Evolutionary conservation across 202 grass and related monocot genomes (phyloP).

Genomic region (Musa balbisiana): DNA sequence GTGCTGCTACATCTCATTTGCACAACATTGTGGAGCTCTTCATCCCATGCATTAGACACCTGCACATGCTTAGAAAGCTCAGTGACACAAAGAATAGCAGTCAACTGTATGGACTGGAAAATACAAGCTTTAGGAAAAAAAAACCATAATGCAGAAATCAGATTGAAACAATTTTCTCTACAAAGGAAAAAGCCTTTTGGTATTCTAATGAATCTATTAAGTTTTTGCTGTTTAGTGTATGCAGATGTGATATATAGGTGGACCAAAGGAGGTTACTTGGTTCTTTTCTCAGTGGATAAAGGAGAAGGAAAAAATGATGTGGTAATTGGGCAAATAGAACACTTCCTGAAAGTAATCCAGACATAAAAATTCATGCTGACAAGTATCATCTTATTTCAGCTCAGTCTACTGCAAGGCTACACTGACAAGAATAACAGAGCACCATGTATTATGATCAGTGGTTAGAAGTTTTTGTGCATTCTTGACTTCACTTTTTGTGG

Average conservation of each 20-base stretch:
- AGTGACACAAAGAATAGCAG: not conserved
- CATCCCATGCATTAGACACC: constrained; percentile 50
- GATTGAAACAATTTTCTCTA: too few species aligned
- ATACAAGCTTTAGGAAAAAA: too few species aligned
- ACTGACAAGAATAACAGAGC: not conserved
- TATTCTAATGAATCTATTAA: too few species aligned
- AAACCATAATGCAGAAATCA: too few species aligned
- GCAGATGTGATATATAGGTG: not conserved
- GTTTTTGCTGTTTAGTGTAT: not conserved
- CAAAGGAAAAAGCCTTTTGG: too few species aligned
- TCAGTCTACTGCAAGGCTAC: not conserved
- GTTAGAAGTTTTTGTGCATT: too few species aligned
- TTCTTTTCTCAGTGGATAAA: not conserved
- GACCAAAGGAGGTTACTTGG: not conserved
- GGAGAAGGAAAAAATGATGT: not conserved
- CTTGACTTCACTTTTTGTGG: too few species aligned
- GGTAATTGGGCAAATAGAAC: not conserved
- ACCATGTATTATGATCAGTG: not conserved
- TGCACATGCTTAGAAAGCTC: constrained; percentile 14
- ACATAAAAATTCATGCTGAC: not conserved
- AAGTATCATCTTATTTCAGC: not conserved
- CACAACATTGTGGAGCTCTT: constrained; percentile 45
- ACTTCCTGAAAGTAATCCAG: not conserved
- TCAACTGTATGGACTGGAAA: too few species aligned
- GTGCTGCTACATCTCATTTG: constrained; percentile 26